Conservation (phyloP, 169 alveolate species). For the Besnoitia besnoiti region DNA sequence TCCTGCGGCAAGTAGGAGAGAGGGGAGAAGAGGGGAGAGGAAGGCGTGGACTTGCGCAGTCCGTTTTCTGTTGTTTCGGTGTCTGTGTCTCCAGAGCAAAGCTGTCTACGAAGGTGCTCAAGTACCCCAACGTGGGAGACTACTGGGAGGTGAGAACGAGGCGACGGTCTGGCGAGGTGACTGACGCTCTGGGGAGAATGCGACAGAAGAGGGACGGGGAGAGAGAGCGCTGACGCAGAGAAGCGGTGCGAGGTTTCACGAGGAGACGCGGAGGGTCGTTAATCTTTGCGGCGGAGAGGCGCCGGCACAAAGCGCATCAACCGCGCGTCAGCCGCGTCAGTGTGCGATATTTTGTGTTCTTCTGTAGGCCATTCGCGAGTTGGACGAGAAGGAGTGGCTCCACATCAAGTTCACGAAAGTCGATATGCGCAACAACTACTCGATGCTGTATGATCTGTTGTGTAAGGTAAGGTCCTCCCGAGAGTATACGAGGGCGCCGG, state of each 20-base stretch:
- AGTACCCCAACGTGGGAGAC: conserved; percentile 86
- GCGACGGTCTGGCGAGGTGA: background rate
- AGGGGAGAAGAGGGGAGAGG: background rate
- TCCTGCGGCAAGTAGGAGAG: background rate
- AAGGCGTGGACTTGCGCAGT: background rate
- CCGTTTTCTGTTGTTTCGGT: background rate
- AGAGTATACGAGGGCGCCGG: too few relatives aligned
- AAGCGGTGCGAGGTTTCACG: too few relatives aligned
- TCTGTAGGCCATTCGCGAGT: conserved; percentile 81
- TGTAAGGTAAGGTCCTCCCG: conserved; percentile 73
- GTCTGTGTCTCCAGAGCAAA: conserved; percentile 77
- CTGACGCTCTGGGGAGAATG: too few relatives aligned
- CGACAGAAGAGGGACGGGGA: too few relatives aligned
- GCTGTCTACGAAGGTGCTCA: conserved; percentile 86
- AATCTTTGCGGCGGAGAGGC: too few relatives aligned
- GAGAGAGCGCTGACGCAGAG: too few relatives aligned
- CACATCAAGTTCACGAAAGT: conserved; percentile 85
- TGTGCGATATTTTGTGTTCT: background rate
- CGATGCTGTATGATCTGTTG: conserved; percentile 88
- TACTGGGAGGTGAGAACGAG: conserved; percentile 78
- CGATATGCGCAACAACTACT: conserved; percentile 89
- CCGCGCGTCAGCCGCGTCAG: too few relatives aligned
- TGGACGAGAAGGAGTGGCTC: conserved; percentile 90
- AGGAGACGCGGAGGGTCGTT: too few relatives aligned
- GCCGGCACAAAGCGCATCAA: too few relatives aligned